Evolutionary conservation across 371 early-diverging fungal genomes (phyloP).

Genomic region (Mucor saturninus): DNA sequence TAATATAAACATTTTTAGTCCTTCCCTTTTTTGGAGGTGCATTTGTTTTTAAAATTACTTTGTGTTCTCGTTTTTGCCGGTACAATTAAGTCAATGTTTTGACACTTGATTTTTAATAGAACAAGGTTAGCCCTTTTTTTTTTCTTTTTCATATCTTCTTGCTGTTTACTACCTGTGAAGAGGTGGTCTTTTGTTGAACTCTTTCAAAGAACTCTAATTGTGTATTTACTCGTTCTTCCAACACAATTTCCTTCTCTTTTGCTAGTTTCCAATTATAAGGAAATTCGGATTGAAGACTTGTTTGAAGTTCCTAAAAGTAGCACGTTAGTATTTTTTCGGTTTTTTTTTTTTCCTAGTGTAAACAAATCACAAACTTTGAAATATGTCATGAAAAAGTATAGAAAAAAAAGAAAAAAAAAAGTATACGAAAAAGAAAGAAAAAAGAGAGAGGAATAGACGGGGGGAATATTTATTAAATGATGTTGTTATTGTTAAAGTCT

Average conservation of each 20-base stretch:
- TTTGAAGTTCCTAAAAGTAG: conserved; percentile 22
- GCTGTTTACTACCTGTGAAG: conserved; percentile 19
- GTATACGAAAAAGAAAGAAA: conserved; percentile 4
- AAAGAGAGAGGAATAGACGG: conserved; percentile 5
- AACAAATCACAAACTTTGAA: conserved; percentile 17
- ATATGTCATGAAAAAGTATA: conserved; percentile 6
- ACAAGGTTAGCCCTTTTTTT: not conserved
- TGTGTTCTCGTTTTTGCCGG: conserved; percentile 28
- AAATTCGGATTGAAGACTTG: conserved; percentile 28
- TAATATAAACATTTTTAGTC: not conserved
- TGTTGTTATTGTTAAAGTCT: conserved; percentile 25
- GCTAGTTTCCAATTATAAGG: conserved; percentile 32
- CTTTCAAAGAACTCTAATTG: conserved; percentile 19
- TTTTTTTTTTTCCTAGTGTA: not conserved
- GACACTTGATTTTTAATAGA: conserved; percentile 33
- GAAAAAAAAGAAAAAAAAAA: conserved; percentile 1
- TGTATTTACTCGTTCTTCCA: not conserved
- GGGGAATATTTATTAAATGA: conserved; percentile 9
- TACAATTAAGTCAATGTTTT: conserved; percentile 45
- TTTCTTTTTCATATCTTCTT: not conserved
- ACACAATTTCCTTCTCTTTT: conserved; percentile 24
- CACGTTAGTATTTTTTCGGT: not conserved
- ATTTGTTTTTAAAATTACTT: conserved; percentile 19
- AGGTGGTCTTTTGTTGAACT: conserved; percentile 23
- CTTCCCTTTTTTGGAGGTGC: conserved; percentile 2